phyloP scores from a whole-genome alignment of 2,329 filamentous ascomycete genomes.

The Penicillium aurantiogriseum region DNA sequence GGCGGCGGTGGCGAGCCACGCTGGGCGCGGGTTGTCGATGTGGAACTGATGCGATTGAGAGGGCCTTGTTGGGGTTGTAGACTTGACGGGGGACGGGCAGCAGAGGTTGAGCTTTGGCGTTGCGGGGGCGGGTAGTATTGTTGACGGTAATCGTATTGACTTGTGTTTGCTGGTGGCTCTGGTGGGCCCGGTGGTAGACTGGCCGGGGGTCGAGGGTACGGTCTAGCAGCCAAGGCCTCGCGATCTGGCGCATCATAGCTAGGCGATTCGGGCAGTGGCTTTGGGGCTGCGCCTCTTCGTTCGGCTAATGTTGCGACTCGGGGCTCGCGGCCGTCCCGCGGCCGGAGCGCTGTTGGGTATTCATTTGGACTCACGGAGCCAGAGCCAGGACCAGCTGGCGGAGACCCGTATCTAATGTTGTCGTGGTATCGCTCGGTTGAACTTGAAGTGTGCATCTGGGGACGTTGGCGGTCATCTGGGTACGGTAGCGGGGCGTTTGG shows the following conservation, averaged over 20 bases:
- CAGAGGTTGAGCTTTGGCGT: constrained; percentile 28
- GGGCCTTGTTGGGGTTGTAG: constrained; percentile 47
- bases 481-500: constrained; percentile 64
- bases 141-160: constrained; percentile 56
- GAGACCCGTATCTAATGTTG: constrained; percentile 29
- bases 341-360: constrained; percentile 43
- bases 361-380: constrained; percentile 33
- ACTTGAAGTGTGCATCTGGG: constrained; percentile 33
- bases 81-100: constrained; percentile 24
- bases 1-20: constrained; percentile 92
- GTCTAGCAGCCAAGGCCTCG: constrained; percentile 74
- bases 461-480: constrained; percentile 61
- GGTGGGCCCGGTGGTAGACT: constrained; percentile 38
- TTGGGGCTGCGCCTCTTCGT: constrained; percentile 70
- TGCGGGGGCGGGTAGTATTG: constrained; percentile 61
- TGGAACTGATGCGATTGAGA: constrained; percentile 69
- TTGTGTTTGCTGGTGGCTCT: constrained; percentile 28
- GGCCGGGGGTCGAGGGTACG: constrained; percentile 41
- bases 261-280: constrained; percentile 77
- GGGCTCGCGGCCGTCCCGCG: constrained; percentile 52
- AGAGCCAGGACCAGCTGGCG: constrained; percentile 29
- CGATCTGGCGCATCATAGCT: constrained; percentile 73
- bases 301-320: constrained; percentile 67
- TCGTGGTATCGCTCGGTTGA: constrained; percentile 30
- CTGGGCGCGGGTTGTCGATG: constrained; percentile 85